Evolutionary conservation across 768 basidiomycete species (phyloP), one percentile per base, ranked within the genome.

Genomic region (Mycena capillaripes): DNA sequence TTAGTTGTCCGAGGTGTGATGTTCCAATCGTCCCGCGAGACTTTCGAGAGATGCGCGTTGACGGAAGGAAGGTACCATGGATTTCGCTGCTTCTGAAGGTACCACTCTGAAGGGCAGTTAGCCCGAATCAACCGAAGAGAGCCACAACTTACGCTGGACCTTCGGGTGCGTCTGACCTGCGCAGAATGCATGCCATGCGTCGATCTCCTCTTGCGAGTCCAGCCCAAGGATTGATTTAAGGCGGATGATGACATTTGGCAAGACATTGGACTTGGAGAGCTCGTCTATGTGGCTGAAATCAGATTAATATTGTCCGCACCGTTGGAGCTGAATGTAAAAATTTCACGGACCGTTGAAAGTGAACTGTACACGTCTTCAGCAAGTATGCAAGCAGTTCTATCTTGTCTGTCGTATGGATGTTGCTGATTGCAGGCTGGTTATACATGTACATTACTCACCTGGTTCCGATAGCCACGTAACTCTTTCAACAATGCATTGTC

Each of bases 261-360:
- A n/a, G 73, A 56, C 8, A 56, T 52, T 4, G 72, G 42, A 34
- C 75, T 55, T 44, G 12, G 73, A 46, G 0, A 77, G 52, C 42
- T 74, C 73, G 34, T 77, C 72, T 29, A 75, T 74, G 44, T 76
- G 77, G 25, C 76, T 78, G n/a, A 7, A 25, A 48, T 48, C n/a
- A 48, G 5, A n/a, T 48, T 21, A 48, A 48, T 48, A 23, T 48
- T 17, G 17, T 7, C 46, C 46, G 23, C 36, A 38, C 36, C 36
- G 36, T 38, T 14, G 23, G 46, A 48, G 17, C 11, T 11, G 25
- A 32, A 25, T 7, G 16, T 27, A 5, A 23, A 44, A 11, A 32
- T 48, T 48, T 48, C 8, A 21, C 17, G 17, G 17, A 63, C 69
- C 69, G 60, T 48, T 70, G 27, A 46, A 57, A 62, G 21, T 70